Evolutionary conservation across 2,329 filamentous ascomycete species (phyloP), one percentile per base, ranked within the genome.

Genomic region (Aspergillus transmontanensis): DNA sequence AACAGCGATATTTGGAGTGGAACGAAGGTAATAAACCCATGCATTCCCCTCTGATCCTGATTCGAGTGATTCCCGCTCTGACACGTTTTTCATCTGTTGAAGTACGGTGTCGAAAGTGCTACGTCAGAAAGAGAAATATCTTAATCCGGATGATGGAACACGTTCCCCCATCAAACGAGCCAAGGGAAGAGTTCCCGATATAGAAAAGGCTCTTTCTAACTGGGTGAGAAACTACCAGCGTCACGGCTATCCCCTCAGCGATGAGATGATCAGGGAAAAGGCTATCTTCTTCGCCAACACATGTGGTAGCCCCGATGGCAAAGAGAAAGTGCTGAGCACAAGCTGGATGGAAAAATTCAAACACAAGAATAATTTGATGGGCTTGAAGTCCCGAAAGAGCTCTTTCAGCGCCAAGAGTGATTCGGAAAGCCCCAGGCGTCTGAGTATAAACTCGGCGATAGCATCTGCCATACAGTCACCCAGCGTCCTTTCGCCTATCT

Each of bases 21-120:
- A 99, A 81, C 85, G 95, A 90, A 98, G 95, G 95, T 98, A 89
- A 66, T 66, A 62, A 45, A 58, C 57, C 61, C 48, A 32, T 28
- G 21, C n/a, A 32, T 57, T 60, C 57, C 54, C 32, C 26, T 53
- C 56, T 30, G 39, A 55, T 26, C 46, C 55, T 58, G 30, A 64
- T 59, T 66, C 69, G 66, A 26, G 41, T 36, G 28, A 26, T 36
- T 23, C 12, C 41, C n/a, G 41, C 53, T 68, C 67, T 69, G 61
- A 69, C 64, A 43, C 53, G n/a, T 51, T 43, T 41, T 50, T 57
- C 46, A 62, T 58, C 34, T 51, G 55, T 57, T 72, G 61, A 77
- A 99, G 95, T 81, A 99, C 95, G 56, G 95, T 99, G n/a, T 99
- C 95, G 60, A 99, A 99, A 77, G 95, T 98, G 60, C 80, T 99